Percentiles rank a stretch among this genome's conserved stretches.
Evolutionary conservation across 768 basidiomycete genomes (phyloP).

Genomic region (Amanita phalloides): DNA sequence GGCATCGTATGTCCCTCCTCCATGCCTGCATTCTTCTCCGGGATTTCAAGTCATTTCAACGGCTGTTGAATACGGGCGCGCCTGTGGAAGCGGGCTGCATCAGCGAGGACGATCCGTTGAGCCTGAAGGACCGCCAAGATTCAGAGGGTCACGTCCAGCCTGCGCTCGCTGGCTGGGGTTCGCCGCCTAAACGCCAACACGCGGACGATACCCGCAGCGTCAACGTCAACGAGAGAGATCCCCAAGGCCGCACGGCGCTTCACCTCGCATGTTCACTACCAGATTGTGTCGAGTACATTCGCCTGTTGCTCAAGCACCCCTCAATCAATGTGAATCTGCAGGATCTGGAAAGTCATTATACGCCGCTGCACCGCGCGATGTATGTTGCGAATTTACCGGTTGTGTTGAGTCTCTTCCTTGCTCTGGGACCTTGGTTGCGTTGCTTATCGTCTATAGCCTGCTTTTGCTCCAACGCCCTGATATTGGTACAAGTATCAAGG

Average conservation of each 20-base stretch:
- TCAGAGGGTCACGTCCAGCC: not conserved
- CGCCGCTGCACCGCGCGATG: slow-evolving; percentile 78
- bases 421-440: not conserved
- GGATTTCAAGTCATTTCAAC: slow-evolving; percentile 1
- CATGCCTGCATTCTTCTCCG: slow-evolving; percentile 2
- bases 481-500: slow-evolving; percentile 63
- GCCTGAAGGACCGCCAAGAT: not conserved
- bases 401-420: slow-evolving; percentile 21
- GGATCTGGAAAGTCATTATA: slow-evolving; percentile 87
- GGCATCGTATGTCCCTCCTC: slow-evolving; percentile 1
- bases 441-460: slow-evolving; percentile 28
- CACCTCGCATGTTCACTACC: slow-evolving; percentile 68
- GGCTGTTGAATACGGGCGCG: not conserved
- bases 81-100: not conserved
- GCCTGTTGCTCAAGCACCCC: slow-evolving; percentile 66
- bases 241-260: slow-evolving; percentile 65
- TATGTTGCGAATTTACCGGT: slow-evolving; percentile 69
- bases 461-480: slow-evolving; percentile 69
- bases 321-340: slow-evolving; percentile 66
- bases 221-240: slow-evolving; percentile 57
- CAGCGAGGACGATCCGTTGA: not conserved
- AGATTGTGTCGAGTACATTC: slow-evolving; percentile 69
- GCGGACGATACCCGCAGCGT: not conserved
- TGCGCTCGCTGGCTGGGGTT: not conserved
- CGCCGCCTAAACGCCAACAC: not conserved